Percentiles rank a stretch among this genome's conserved stretches.
phyloP scores from a whole-genome alignment of 2,329 filamentous ascomycete genomes.

The Hymenotorrendiella dingleyae region DNA sequence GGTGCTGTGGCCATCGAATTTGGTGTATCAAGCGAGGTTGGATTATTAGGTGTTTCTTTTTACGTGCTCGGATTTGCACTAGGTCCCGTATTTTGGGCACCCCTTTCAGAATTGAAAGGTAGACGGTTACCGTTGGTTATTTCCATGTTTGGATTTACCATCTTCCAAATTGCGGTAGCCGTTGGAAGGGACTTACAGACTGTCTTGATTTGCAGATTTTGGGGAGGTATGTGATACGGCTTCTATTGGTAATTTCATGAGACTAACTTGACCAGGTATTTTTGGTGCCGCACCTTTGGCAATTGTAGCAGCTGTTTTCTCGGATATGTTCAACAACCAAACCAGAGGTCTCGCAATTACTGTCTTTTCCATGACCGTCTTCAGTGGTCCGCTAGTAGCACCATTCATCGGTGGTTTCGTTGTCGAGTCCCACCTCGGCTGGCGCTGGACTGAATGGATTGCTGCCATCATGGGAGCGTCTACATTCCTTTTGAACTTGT shows the following conservation, averaged over 20 bases:
- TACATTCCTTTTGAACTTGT: constrained; percentile 51
- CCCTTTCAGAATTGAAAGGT: constrained; percentile 66
- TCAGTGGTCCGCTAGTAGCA: constrained; percentile 60
- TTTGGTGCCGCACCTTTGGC: constrained; percentile 65
- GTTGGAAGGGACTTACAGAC: constrained; percentile 63
- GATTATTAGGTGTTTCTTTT: constrained; percentile 59
- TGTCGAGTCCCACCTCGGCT: constrained; percentile 54
- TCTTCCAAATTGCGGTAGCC: constrained; percentile 61
- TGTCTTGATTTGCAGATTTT: constrained; percentile 66
- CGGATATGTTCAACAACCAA: constrained; percentile 64
- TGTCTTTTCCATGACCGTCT: constrained; percentile 56
- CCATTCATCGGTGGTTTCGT: constrained; percentile 68
- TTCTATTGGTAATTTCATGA: neutral
- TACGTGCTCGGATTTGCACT: constrained; percentile 69
- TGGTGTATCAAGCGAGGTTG: constrained; percentile 54
- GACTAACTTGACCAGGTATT: constrained; percentile 35
- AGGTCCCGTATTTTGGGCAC: constrained; percentile 67
- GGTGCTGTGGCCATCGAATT: constrained; percentile 50
- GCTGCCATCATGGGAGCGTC: constrained; percentile 56
- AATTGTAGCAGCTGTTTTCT: constrained; percentile 65
- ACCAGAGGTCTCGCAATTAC: constrained; percentile 53
- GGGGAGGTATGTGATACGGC: constrained; percentile 49
- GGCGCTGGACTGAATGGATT: constrained; percentile 69
- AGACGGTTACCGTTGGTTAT: constrained; percentile 56
- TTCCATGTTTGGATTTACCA: constrained; percentile 62